Evolutionary conservation across 2,329 filamentous ascomycete species (phyloP), one percentile per base, ranked within the genome.

Genomic region (Hypocrella siamensis): DNA sequence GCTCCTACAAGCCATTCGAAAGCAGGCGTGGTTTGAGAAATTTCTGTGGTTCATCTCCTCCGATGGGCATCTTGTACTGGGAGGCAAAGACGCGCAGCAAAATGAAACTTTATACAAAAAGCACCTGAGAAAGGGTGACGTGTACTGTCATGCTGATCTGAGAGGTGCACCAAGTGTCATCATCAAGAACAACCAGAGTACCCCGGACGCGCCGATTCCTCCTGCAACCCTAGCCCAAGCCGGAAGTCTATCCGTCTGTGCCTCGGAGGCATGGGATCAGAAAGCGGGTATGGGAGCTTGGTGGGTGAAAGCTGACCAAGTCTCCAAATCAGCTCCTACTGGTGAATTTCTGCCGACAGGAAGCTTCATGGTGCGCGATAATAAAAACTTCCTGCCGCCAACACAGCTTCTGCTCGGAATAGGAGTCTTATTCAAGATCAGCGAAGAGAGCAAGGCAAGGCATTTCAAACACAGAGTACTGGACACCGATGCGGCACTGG

Each of bases 241-340:
- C 4, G 90, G 90, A 0, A 78, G 77, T 28, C 58, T 94, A 19
- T 76, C 79, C 0, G 80, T 98, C 5, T 83, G 82, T 39, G 80
- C 82, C 7, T 94, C 85, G 1, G 78, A 66, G 35, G 90, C 88
- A 0, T 98, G 90, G 90, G 90, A 96, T 38, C 88, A 82, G 2
- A 98, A 98, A 53, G 88, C 88, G 7, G 74, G 84, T 12, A 93
- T 96, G 81, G 79, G 81, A 14, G 86, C 88, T 7, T 98, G 83
- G 79, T 98, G 90, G 90, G 88, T 92, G 0, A 75, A 78, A 38
- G 79, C 82, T 2, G 77, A 88, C 33, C 86, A 96, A 51, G 83
- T 98, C 0, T 84, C 81, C 8, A 96, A 96, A 56, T 82, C 75
- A 21, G 77, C 79, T 0, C 66, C 75, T 1, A 74, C 70, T 0